These are phyloP conservation scores for Apiosordaria backusii DNA, from an alignment of 495 filamentous ascomycete genomes.

Conservation along the genomic window DNA sequence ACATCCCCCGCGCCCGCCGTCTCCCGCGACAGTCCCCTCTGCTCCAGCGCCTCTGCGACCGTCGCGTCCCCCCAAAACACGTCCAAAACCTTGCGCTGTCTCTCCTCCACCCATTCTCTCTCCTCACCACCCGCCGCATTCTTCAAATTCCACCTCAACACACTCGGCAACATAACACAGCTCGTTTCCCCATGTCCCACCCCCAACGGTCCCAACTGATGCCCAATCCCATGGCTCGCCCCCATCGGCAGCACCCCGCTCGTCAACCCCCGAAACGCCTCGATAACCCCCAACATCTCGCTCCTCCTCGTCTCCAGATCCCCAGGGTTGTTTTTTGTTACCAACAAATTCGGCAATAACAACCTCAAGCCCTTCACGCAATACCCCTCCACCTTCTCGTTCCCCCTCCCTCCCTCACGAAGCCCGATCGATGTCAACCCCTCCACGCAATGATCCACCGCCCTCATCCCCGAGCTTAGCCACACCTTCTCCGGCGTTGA, in stretches of 20 bases:
- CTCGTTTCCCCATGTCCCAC: slow-evolving; percentile 65
- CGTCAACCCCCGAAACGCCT: slow-evolving; percentile 25
- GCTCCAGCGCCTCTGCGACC: slow-evolving; percentile 42
- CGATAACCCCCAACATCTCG: slow-evolving; percentile 31
- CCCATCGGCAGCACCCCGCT: slow-evolving; percentile 35
- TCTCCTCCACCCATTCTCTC: slow-evolving; percentile 36
- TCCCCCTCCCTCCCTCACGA: slow-evolving; percentile 33
- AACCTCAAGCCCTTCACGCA: slow-evolving; percentile 44
- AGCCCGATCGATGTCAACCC: slow-evolving; percentile 45
- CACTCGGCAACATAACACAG: slow-evolving; percentile 59
- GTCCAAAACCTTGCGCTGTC: slow-evolving; percentile 46
- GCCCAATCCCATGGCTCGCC: slow-evolving; percentile 63
- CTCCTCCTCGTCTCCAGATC: slow-evolving; percentile 49
- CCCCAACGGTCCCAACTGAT: slow-evolving; percentile 62
- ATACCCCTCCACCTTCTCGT: slow-evolving; percentile 14
- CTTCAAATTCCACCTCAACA: slow-evolving; percentile 54
- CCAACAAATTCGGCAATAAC: slow-evolving; percentile 51
- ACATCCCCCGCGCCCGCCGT: slow-evolving; percentile 32
- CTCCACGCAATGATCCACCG: slow-evolving; percentile 65
- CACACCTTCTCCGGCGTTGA: slow-evolving; percentile 58
- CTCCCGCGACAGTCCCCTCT: slow-evolving; percentile 33
- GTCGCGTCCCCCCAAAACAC: slow-evolving; percentile 47
- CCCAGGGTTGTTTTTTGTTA: slow-evolving; percentile 41
- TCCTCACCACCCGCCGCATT: slow-evolving; percentile 22
- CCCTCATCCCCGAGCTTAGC: slow-evolving; percentile 59